Percentiles rank a stretch among this genome's conserved stretches.
These are phyloP conservation scores for Mycena sanguinolenta DNA, from an alignment of 768 basidiomycete genomes.

Conservation along the genomic window DNA sequence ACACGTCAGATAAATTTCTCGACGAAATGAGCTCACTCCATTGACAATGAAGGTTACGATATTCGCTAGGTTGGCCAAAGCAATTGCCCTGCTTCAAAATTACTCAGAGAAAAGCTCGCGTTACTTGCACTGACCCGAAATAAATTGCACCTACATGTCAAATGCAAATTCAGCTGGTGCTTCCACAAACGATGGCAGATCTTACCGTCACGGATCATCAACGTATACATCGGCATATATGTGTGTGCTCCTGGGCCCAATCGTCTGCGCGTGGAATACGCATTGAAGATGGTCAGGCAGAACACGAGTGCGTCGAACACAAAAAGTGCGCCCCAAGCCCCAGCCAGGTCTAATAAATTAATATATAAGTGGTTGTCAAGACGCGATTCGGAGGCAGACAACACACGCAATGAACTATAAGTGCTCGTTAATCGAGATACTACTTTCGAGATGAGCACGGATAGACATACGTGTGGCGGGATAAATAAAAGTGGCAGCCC, in stretches of 20 bases:
- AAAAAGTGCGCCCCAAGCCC: background rate
- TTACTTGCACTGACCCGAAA: no score
- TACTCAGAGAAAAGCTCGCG: background rate
- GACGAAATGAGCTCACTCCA: background rate
- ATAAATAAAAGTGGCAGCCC: background rate
- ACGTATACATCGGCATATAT: conserved; percentile 1
- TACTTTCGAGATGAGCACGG: no score
- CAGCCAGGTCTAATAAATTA: background rate
- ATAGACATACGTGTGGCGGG: background rate
- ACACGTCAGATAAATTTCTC: no score
- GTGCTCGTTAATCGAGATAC: no score
- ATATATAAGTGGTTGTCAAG: no score
- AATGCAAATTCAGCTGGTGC: no score
- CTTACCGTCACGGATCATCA: conserved; percentile 6
- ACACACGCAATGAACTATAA: no score
- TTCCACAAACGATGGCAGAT: background rate
- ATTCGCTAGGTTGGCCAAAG: conserved; percentile 17
- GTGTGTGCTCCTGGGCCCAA: background rate
- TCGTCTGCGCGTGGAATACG: no score
- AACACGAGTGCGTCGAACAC: background rate
- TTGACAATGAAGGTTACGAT: no score
- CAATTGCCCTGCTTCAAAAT: conserved; percentile 1
- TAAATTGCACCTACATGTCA: no score
- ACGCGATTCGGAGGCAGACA: no score
- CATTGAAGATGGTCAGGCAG: no score